A percentile compares a stretch with the other conserved stretches of the same genome.
These are phyloP conservation scores for Metschnikowia baotianmanensis DNA, from an alignment of 805 yeast genomes.

Conservation along the genomic window DNA sequence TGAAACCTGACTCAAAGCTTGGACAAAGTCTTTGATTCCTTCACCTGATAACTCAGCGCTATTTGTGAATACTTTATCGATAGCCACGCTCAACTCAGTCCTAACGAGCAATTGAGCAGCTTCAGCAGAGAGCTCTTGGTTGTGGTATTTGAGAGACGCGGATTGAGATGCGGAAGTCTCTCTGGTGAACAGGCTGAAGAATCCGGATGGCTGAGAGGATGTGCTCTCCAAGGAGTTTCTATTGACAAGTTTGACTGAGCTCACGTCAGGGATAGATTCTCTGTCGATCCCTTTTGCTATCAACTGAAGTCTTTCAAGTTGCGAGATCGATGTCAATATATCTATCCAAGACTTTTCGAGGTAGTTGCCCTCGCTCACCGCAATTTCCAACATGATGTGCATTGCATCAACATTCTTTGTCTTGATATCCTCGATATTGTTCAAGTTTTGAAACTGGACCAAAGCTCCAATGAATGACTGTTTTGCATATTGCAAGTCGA, in stretches of 20 bases:
- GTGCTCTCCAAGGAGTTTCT: slow-evolving; percentile 47
- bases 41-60: slow-evolving; percentile 76
- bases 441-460: slow-evolving; percentile 79
- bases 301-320: slow-evolving; percentile 85
- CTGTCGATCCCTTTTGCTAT: slow-evolving; percentile 86
- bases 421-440: slow-evolving; percentile 74
- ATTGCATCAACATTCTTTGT: slow-evolving; percentile 81
- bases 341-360: slow-evolving; percentile 79
- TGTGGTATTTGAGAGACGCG: slow-evolving; percentile 68
- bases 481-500: slow-evolving; percentile 80
- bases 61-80: slow-evolving; percentile 84
- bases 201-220: slow-evolving; percentile 41
- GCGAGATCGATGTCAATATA: slow-evolving; percentile 77
- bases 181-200: slow-evolving; percentile 57
- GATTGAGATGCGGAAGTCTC: slow-evolving; percentile 55
- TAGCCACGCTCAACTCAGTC: slow-evolving; percentile 70
- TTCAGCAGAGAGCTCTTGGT: slow-evolving; percentile 60
- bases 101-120: slow-evolving; percentile 58
- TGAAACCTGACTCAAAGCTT: slow-evolving; percentile 82
- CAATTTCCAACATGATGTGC: slow-evolving; percentile 67
- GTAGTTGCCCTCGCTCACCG: slow-evolving; percentile 74
- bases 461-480: slow-evolving; percentile 87
- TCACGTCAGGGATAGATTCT: slow-evolving; percentile 79
- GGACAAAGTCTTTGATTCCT: slow-evolving; percentile 84
- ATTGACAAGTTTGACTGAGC: slow-evolving; percentile 67